Evolutionary conservation across 306 rosid species (phyloP).

Genomic region (Albizia julibrissin): DNA sequence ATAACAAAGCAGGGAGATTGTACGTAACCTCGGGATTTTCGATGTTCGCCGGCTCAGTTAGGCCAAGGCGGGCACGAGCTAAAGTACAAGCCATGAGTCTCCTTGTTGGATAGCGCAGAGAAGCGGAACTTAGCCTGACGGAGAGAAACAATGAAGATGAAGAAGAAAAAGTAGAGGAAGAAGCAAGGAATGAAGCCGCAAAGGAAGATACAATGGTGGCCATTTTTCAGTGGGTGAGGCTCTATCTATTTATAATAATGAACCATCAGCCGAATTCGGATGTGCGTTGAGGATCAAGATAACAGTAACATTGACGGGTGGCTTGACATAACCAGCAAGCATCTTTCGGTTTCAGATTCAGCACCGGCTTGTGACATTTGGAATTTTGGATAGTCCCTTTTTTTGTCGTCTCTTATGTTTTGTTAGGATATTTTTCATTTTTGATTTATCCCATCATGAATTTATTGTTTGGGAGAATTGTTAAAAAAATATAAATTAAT

Average conservation of each 20-base stretch:
- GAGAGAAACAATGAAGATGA: conserved; percentile 41
- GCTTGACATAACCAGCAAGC: not conserved
- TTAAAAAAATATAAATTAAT: no score
- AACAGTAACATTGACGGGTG: conserved; percentile 24
- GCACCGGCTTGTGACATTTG: not conserved
- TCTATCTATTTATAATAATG: conserved; percentile 56
- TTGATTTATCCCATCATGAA: no score
- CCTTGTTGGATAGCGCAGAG: conserved; percentile 41
- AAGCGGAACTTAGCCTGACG: conserved; percentile 34
- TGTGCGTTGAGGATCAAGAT: no score
- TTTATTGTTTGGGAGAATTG: no score
- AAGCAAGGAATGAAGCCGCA: conserved; percentile 38
- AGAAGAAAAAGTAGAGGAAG: conserved; percentile 33
- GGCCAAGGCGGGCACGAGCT: conserved; percentile 80
- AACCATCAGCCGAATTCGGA: conserved; percentile 7
- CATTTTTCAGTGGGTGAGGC: conserved; percentile 42
- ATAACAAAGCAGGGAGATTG: not conserved
- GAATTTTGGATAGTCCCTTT: no score
- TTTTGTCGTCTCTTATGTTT: not conserved
- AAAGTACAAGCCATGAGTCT: conserved; percentile 68
- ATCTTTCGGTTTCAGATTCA: not conserved
- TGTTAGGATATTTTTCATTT: no score
- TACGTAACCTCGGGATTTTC: conserved; percentile 57
- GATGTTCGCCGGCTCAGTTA: conserved; percentile 58
- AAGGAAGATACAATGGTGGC: conserved; percentile 55